Evolutionary conservation across 495 filamentous ascomycete genomes (phyloP), one percentile per base, ranked within the genome.

Genomic region (Penicillium nucicola): DNA sequence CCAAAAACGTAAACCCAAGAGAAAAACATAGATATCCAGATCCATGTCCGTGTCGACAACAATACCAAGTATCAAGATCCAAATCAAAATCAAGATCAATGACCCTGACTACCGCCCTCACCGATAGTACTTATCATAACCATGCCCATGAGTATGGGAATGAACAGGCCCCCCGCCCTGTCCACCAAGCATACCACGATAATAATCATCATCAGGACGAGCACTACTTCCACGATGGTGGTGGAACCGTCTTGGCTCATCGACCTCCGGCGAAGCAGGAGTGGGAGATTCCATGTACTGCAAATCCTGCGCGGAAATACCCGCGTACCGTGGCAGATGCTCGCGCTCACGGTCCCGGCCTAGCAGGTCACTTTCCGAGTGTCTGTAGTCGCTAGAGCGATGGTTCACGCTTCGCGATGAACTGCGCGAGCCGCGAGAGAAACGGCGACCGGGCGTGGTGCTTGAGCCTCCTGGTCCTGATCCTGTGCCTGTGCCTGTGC

Each of bases 341-440:
- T 23, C 22, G 22, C 22, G 22, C 10, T 44, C 47, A 32, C 40
- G 42, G 14, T 67, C 66, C 6, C 58, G 57, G 33, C 54, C 45
- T 2, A 62, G 52, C n/a, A 75, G 52, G 37, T 77, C 73, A 39
- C 64, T 61, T 34, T 75, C 73, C 0, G 71, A 74, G 35, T 71
- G 73, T 41, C 70, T 55, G 42, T 76, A 75, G 5, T 69, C 65
- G 12, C 59, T 55, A 7, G 55, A 13, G 19, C 15, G 40, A 12
- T 19, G 15, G 6, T 56, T 55, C 13, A 66, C 50, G 7, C 67
- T 56, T 6, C 67, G 66, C 0, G 71, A 70, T 1, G 65, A 67
- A 49, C 71, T 77, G 13, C 70, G 67, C 10, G 66, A 65, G 4
- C 60, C 56, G 19, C 55, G 37, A 5, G 60, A 52, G 30, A 42